phyloP scores from a whole-genome alignment of 202 grass and related monocot genomes.

The Brachypodium distachyon region DNA sequence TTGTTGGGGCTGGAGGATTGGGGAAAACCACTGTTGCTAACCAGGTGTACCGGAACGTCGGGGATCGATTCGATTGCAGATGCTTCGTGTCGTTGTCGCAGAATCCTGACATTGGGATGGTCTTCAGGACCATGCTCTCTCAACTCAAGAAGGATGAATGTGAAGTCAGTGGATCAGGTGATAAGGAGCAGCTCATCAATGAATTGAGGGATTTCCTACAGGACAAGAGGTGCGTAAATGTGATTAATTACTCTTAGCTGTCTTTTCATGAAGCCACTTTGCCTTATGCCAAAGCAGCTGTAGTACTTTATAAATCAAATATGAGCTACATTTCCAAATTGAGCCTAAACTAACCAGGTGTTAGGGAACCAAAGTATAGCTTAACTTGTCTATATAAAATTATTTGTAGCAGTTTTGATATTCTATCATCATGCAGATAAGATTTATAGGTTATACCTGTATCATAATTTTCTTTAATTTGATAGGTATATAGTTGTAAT shows the following conservation, averaged over 20 bases:
- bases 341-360: neutral
- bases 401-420: neutral
- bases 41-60: constrained; percentile 12
- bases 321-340: neutral
- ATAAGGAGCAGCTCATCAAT: constrained; percentile 14
- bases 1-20: constrained; percentile 27
- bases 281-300: neutral
- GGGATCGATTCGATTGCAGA: constrained; percentile 9
- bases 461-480: neutral
- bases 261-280: neutral
- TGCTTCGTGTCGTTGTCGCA: constrained; percentile 32
- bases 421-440: neutral
- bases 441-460: neutral
- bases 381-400: neutral
- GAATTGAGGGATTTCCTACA: constrained; percentile 26
- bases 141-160: constrained; percentile 19
- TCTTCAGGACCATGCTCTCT: constrained; percentile 16
- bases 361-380: neutral
- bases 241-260: neutral
- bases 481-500: constrained; percentile 38
- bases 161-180: neutral
- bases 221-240: constrained; percentile 21
- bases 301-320: too few species aligned
- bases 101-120: constrained; percentile 5
- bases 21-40: constrained; percentile 36